A percentile compares a stretch with the other conserved stretches of the same genome.
Evolutionary conservation across 768 basidiomycete genomes (phyloP).

Genomic region (Suillus bovinus): DNA sequence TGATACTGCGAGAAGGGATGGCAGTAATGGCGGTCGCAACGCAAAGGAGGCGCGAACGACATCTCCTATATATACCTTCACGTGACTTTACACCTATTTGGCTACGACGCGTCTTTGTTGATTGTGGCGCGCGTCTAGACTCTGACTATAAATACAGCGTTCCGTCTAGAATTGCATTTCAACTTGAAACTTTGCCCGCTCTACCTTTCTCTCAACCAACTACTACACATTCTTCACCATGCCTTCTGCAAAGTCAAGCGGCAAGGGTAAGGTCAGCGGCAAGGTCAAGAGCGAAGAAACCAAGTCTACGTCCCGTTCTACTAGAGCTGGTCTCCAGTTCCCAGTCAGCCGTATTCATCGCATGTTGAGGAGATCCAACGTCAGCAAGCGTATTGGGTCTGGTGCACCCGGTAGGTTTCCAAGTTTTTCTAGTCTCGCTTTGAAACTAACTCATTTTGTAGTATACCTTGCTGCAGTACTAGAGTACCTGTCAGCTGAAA

Average conservation of each 20-base stretch:
- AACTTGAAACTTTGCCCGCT: slow-evolving; percentile 1
- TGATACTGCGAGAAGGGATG: slow-evolving; percentile 7
- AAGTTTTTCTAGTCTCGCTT: neutral
- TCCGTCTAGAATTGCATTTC: neutral
- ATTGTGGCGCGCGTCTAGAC: slow-evolving; percentile 18
- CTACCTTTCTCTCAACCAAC: neutral
- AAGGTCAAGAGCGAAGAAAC: slow-evolving; percentile 50
- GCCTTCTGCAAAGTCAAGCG: slow-evolving; percentile 29
- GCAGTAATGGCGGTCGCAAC: slow-evolving; percentile 20
- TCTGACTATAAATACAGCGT: slow-evolving; percentile 25
- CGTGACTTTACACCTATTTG: slow-evolving; percentile 36
- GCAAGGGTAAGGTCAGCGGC: slow-evolving; percentile 43
- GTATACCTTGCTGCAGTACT: slow-evolving; percentile 93
- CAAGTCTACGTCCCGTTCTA: slow-evolving; percentile 70
- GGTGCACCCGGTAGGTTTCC: slow-evolving; percentile 74
- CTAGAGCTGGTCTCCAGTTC: slow-evolving; percentile 79
- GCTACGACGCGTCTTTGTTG: slow-evolving; percentile 42
- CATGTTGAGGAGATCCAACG: slow-evolving; percentile 84
- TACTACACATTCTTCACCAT: slow-evolving; percentile 14
- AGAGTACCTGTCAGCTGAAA: slow-evolving; percentile 91
- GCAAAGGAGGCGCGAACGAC: slow-evolving; percentile 7
- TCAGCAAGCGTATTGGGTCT: slow-evolving; percentile 83
- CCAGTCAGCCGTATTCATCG: slow-evolving; percentile 95
- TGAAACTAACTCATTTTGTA: slow-evolving; percentile 22
- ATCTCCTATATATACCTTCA: slow-evolving; percentile 37